Base-by-base conservation (phyloP, 2,329 filamentous ascomycete genomes). In the Onygenales sp. region DNA sequence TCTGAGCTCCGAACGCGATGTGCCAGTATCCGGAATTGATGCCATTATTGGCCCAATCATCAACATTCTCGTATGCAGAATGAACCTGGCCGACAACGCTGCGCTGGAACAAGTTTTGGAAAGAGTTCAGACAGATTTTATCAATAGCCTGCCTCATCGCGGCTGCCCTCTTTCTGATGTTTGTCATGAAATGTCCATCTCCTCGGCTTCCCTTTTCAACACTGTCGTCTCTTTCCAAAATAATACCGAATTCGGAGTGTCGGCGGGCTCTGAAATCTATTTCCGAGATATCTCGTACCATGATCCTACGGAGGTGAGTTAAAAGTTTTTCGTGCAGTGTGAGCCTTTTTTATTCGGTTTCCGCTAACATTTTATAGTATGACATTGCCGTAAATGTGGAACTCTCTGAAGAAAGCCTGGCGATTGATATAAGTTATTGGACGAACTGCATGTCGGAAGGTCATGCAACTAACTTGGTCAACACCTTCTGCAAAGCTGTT, bases 91-190 rank as follows among this genome's bases (percentile, higher is more conserved):
- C 42, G 63, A 64, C 9, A 54, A 62, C 33, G 64, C 70, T 47
- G 63, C 65, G 5, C 63, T 72, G 2, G 61, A 65, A 0, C 73
- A 81, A 45, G 85, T 78, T 57, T 68, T 87, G 3, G 71, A 78
- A 42, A 66, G 70, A 2, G 74, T 86, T 2, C 82, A 86, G 39
- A 70, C 79, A 33, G 73, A 78, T 52, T 79, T 77, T 0, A 72
- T 81, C 0, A 68, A 74, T 2, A 77, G 81, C 58, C 84, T 86
- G 6, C 78, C 82, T 0, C 78, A 85, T 61, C 81, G 87, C 63
- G 83, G 88, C 54, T 66, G 70, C 0, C 67, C 69, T 72, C 70
- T 42, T 76, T 74, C 56, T 67, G 74, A 17, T 74, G 77, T 61
- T 69, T 74, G 42, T 21, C 49, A 55, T 37, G 51, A 13, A 31